Conservation (phyloP, 1,139 yeast genomes). For the Yamadazyma atlantica region DNA sequence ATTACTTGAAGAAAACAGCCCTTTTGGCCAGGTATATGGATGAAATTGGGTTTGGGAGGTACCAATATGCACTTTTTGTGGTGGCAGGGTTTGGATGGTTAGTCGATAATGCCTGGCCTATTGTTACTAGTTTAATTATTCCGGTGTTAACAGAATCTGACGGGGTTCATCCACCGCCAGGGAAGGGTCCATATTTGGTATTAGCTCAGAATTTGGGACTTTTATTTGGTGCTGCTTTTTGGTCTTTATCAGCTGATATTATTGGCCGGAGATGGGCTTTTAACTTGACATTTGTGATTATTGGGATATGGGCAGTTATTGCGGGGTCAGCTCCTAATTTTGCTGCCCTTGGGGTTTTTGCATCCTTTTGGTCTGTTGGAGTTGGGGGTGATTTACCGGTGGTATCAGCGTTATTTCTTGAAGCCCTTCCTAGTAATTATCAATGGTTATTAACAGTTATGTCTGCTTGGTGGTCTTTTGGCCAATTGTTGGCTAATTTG, state of each 20-base stretch:
- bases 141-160: constrained; percentile 34
- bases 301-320: constrained; percentile 37
- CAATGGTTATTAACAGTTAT: constrained; percentile 44
- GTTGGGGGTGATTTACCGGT: constrained; percentile 49
- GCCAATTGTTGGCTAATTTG: constrained; percentile 40
- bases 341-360: constrained; percentile 39
- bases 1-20: constrained; percentile 34
- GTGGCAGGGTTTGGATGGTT: constrained; percentile 50
- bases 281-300: constrained; percentile 40
- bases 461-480: constrained; percentile 47
- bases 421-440: constrained; percentile 37
- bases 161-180: constrained; percentile 38
- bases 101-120: constrained; percentile 46
- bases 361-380: constrained; percentile 44
- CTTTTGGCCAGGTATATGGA: constrained; percentile 36
- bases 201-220: constrained; percentile 45
- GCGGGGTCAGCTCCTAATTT: constrained; percentile 44
- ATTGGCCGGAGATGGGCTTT: constrained; percentile 47
- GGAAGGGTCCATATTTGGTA: constrained; percentile 37
- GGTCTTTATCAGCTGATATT: constrained; percentile 43
- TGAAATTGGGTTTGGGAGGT: constrained; percentile 42
- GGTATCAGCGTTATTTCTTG: constrained; percentile 45
- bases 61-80: constrained; percentile 40
- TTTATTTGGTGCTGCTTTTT: constrained; percentile 41
- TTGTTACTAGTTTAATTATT: constrained; percentile 36